Conservation (phyloP, 768 basidiomycete genomes). For the Suillus hirtellus region DNA sequence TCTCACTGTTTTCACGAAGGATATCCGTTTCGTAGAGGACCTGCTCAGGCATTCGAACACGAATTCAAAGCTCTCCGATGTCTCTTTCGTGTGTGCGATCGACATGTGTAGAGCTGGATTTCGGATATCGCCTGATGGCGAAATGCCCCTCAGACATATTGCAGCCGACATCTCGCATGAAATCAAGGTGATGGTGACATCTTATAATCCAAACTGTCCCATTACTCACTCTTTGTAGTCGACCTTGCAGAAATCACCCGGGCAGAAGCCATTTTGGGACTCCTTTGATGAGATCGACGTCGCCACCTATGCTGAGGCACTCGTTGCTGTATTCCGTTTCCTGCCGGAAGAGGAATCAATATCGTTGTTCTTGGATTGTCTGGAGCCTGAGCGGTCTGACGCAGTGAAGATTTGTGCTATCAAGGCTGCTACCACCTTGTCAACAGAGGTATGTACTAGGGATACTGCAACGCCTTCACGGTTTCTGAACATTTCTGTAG, state of each 20-base stretch:
- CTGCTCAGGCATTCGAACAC: slow-evolving; percentile 58
- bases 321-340: slow-evolving; percentile 74
- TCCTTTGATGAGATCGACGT: slow-evolving; percentile 69
- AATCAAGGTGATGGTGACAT: slow-evolving; percentile 54
- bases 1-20: slow-evolving; percentile 28
- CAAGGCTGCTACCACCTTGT: slow-evolving; percentile 68
- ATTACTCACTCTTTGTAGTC: slow-evolving; percentile 16
- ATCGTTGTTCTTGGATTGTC: slow-evolving; percentile 59
- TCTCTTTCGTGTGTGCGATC: slow-evolving; percentile 69
- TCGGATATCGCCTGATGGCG: slow-evolving; percentile 55
- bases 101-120: slow-evolving; percentile 74
- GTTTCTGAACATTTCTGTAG: slow-evolving; percentile 34
- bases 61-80: slow-evolving; percentile 60
- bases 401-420: slow-evolving; percentile 79
- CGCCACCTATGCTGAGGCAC: slow-evolving; percentile 71
- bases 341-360: slow-evolving; percentile 61
- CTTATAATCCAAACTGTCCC: slow-evolving; percentile 17
- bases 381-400: slow-evolving; percentile 78
- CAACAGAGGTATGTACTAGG: slow-evolving; percentile 54
- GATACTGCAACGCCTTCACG: neutral
- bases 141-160: slow-evolving; percentile 62
- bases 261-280: slow-evolving; percentile 72
- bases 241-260: slow-evolving; percentile 25
- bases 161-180: slow-evolving; percentile 78
- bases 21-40: slow-evolving; percentile 60